Evolutionary conservation across 306 rosid species (phyloP).

Genomic region (Vigna radiata): DNA sequence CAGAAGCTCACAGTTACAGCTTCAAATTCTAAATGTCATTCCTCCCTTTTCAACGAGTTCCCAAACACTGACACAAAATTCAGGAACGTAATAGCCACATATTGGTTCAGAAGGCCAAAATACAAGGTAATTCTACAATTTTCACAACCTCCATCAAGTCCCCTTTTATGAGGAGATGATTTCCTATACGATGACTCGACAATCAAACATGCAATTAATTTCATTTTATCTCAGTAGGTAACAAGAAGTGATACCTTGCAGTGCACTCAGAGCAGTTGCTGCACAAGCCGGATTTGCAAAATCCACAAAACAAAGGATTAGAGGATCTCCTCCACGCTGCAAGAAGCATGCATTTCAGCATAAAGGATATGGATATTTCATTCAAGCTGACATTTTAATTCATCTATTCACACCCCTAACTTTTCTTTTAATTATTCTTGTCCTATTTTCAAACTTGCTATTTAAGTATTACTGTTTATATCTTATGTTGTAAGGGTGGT

Average conservation of each 20-base stretch:
- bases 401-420: too few species aligned
- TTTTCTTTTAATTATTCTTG: too few species aligned
- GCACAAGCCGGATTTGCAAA: constrained; percentile 82
- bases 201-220: constrained; percentile 11
- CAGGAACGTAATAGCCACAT: neutral
- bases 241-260: constrained; percentile 69
- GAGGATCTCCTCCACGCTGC: constrained; percentile 91
- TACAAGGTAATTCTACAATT: constrained; percentile 5
- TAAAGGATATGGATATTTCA: constrained; percentile 15
- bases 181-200: neutral
- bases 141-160: constrained; percentile 1
- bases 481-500: too few species aligned
- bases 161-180: neutral
- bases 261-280: constrained; percentile 83
- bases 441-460: too few species aligned
- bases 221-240: constrained; percentile 31
- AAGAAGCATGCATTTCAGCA: constrained; percentile 44
- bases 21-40: neutral
- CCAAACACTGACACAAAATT: neutral
- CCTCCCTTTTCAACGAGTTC: neutral
- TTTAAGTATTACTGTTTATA: too few species aligned
- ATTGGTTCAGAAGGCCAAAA: constrained; percentile 5
- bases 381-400: too few species aligned
- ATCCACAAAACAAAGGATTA: constrained; percentile 90
- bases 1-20: neutral